Conservation (phyloP, 495 filamentous ascomycete genomes). For the Filosporella fistucella region DNA sequence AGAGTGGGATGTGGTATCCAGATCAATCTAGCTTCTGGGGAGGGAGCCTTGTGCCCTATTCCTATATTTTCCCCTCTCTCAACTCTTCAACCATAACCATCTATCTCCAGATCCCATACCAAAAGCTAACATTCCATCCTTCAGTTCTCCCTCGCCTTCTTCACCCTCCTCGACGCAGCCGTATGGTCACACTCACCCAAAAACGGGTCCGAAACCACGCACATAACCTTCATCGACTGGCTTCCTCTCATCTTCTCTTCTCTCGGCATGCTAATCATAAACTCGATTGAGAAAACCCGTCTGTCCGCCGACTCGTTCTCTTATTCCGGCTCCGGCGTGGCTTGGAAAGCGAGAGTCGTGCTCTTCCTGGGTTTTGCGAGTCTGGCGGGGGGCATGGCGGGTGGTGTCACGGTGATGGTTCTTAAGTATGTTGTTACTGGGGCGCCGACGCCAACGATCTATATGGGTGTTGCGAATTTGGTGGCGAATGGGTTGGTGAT, state of each 20-base stretch:
- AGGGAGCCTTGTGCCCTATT: background rate
- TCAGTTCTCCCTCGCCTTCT: slow-evolving; percentile 96
- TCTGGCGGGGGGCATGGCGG: slow-evolving; percentile 91
- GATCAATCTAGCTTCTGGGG: background rate
- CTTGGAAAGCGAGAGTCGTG: slow-evolving; percentile 95
- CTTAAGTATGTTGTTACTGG: slow-evolving; percentile 83
- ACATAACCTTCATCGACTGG: slow-evolving; percentile 98
- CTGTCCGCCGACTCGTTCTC: slow-evolving; percentile 81
- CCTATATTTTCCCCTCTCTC: too few species aligned
- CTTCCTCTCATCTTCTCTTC: slow-evolving; percentile 92
- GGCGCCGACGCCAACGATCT: slow-evolving; percentile 77
- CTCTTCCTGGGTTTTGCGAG: slow-evolving; percentile 93
- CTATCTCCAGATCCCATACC: background rate
- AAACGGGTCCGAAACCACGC: slow-evolving; percentile 73
- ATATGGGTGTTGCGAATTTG: slow-evolving; percentile 92
- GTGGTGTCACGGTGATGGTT: slow-evolving; percentile 83
- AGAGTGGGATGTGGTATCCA: background rate
- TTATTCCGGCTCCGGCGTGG: slow-evolving; percentile 81
- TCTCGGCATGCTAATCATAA: slow-evolving; percentile 98
- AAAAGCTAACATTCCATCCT: background rate
- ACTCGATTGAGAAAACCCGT: slow-evolving; percentile 90
- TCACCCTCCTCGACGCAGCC: slow-evolving; percentile 88
- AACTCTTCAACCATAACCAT: too few species aligned
- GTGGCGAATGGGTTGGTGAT: slow-evolving; percentile 83
- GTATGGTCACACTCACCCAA: slow-evolving; percentile 75